Evolutionary conservation across 768 basidiomycete species (phyloP), one percentile per base, ranked within the genome.

Genomic region (Zangia roseola): DNA sequence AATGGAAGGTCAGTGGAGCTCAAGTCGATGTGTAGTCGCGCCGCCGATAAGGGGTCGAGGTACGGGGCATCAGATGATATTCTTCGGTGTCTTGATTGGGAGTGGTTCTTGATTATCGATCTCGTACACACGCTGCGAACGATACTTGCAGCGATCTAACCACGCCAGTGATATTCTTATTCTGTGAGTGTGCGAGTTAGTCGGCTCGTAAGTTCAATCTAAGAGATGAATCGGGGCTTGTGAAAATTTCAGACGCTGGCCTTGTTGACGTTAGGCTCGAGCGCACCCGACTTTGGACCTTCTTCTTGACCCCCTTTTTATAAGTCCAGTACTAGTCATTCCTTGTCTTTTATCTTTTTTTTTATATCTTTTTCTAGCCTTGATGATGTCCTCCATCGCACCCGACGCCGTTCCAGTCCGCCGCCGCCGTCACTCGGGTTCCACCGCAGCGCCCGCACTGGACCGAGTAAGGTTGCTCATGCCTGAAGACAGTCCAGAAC

Each of bases 381-480:
- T 50, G 35, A 53, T 19, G 47, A 58, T 55, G 40, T 60, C 62
- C 24, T 49, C 61, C 40, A 41, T 58, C 49, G 38, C 51, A 1
- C 30, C 47, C 42, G 52, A 57, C 10, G 17, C 10, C 44, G n/a
- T 48, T 44, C 47, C 49, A 14, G 48, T 40, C 28, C 79, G 82
- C 39, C 79, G 75, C 43, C 78, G 86, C 53, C 80, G 86, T 43
- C 84, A 87, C 64, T 86, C 85, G 25, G 77, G 79, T 40, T 80
- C 81, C 12, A 63, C 60, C 12, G 74, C 71, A 52, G 71, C 63
- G 56, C 70, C 59, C 60, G 63, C 62, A 40, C 60, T 53, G 43
- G 63, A 50, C 56, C 54, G 40, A 26, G 41, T 50, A 14, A 24
- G 54, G 16, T 53, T 54, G 45, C 63, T 44, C 45, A 51, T 39